Percentiles rank a stretch among this genome's conserved stretches.
phyloP scores from a whole-genome alignment of 2,329 filamentous ascomycete genomes.

The Fusarium xyrophilum region DNA sequence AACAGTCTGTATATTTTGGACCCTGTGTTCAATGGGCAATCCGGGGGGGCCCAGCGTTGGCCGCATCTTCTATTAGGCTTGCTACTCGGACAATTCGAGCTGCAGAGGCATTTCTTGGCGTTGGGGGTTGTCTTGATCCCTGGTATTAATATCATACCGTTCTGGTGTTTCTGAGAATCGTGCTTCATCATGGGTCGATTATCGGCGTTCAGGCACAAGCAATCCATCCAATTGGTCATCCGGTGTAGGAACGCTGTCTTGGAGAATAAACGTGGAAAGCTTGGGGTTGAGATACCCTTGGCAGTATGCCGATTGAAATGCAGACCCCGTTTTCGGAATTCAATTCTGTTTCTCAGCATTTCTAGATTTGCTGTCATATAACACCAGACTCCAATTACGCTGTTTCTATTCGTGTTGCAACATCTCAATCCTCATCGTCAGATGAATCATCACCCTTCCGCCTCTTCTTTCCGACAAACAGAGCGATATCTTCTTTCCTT shows the following conservation, averaged over 20 bases:
- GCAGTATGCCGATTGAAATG: not conserved
- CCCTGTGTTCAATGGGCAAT: conserved; percentile 2
- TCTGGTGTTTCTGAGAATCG: not conserved
- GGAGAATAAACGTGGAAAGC: not conserved
- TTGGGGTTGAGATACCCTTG: conserved; percentile 5
- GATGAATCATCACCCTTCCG: conserved; percentile 46
- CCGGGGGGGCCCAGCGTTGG: not conserved
- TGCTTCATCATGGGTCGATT: not conserved
- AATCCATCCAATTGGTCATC: not conserved
- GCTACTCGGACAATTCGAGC: not conserved
- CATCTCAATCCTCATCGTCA: conserved; percentile 42
- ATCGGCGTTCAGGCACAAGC: not conserved
- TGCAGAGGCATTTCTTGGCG: conserved; percentile 11
- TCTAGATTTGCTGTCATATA: not conserved
- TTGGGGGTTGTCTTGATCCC: conserved; percentile 5
- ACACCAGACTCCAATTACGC: conserved; percentile 21
- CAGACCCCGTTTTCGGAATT: not conserved
- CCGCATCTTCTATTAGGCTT: conserved; percentile 7
- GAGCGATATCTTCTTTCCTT: conserved; percentile 59
- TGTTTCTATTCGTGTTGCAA: not conserved
- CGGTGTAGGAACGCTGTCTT: not conserved
- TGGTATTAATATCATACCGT: not conserved
- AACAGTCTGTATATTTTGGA: conserved; percentile 12
- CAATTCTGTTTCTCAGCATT: not conserved
- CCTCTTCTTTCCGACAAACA: conserved; percentile 40